Conservation (phyloP, 2,329 filamentous ascomycete species). For the Colletotrichum tropicale region DNA sequence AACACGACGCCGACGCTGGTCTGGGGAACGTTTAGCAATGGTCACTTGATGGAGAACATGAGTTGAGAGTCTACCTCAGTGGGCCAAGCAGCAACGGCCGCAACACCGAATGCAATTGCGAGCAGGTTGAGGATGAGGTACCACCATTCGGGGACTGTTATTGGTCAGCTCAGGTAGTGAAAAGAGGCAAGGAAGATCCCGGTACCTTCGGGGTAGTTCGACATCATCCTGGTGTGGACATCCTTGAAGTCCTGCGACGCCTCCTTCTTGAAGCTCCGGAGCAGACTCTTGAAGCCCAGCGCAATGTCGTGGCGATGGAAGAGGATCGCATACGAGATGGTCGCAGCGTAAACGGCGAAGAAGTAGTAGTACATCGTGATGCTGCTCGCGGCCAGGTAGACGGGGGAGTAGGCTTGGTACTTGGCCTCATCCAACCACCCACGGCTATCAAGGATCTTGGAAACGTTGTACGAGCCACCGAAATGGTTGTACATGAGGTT, state of each 20-base stretch:
- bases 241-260: conserved; percentile 31
- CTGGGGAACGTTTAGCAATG: conserved; percentile 20
- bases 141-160: conserved; percentile 49
- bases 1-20: conserved; percentile 46
- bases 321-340: conserved; percentile 42
- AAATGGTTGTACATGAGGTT: conserved; percentile 44
- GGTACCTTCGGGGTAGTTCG: conserved; percentile 42
- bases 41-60: accelerated
- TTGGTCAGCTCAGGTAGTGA: not conserved
- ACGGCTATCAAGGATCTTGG: conserved; percentile 31
- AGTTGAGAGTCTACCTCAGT: conserved; percentile 26
- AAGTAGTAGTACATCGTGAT: conserved; percentile 40
- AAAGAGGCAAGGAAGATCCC: not conserved
- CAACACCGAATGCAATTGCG: conserved; percentile 37
- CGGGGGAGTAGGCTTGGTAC: conserved; percentile 45
- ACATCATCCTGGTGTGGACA: conserved; percentile 53
- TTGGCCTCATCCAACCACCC: conserved; percentile 39
- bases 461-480: conserved; percentile 40
- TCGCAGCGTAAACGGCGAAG: conserved; percentile 45
- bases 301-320: conserved; percentile 43
- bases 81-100: conserved; percentile 40
- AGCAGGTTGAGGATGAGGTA: conserved; percentile 38
- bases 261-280: conserved; percentile 30
- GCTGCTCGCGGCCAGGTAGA: conserved; percentile 42
- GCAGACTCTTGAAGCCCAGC: conserved; percentile 37